Percentiles rank a stretch among this genome's conserved stretches.
Conservation (phyloP, 208 protist species). For the Zelonia costaricensis region DNA sequence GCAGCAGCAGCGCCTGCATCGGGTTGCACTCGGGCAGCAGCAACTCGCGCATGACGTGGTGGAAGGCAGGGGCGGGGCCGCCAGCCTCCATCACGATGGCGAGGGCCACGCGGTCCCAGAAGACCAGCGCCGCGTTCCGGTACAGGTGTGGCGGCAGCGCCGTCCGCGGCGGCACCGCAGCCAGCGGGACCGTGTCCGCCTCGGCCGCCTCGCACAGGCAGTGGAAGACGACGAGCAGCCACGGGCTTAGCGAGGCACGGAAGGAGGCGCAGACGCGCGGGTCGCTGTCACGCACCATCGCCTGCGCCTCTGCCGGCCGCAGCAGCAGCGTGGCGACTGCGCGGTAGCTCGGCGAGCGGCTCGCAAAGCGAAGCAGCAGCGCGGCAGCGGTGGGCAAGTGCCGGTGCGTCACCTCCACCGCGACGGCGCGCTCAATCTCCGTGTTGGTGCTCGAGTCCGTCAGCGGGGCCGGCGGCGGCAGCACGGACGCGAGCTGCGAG, state of each 20-base stretch:
- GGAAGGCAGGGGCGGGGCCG: constrained; percentile 24
- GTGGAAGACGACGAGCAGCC: constrained; percentile 67
- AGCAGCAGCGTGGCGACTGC: constrained; percentile 49
- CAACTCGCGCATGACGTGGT: constrained; percentile 33
- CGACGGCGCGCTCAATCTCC: constrained; percentile 67
- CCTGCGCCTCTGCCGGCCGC: constrained; percentile 25
- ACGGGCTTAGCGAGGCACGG: constrained; percentile 59
- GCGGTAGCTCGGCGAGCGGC: constrained; percentile 41
- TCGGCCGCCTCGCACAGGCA: constrained; percentile 41
- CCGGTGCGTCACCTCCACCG: constrained; percentile 66
- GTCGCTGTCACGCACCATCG: constrained; percentile 36
- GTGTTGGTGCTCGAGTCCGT: constrained; percentile 15
- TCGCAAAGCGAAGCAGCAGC: constrained; percentile 43
- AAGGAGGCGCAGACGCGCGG: constrained; percentile 54
- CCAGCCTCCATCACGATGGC: constrained; percentile 56
- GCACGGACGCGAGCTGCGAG: constrained; percentile 6
- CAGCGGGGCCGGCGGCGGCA: constrained; percentile 10
- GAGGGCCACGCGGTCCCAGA: constrained; percentile 85
- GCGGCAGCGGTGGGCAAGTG: constrained; percentile 33
- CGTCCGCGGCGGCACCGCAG: background rate
- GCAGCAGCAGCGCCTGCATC: constrained; percentile 62
- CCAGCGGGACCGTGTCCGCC: background rate
- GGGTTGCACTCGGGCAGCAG: constrained; percentile 47
- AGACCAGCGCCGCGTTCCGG: constrained; percentile 28
- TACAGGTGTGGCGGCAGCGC: constrained; percentile 22